Percentiles rank a stretch among this genome's conserved stretches.
These are phyloP conservation scores for Hyphopichia pseudoburtonii DNA, from an alignment of 1,139 yeast species.

Conservation along the genomic window DNA sequence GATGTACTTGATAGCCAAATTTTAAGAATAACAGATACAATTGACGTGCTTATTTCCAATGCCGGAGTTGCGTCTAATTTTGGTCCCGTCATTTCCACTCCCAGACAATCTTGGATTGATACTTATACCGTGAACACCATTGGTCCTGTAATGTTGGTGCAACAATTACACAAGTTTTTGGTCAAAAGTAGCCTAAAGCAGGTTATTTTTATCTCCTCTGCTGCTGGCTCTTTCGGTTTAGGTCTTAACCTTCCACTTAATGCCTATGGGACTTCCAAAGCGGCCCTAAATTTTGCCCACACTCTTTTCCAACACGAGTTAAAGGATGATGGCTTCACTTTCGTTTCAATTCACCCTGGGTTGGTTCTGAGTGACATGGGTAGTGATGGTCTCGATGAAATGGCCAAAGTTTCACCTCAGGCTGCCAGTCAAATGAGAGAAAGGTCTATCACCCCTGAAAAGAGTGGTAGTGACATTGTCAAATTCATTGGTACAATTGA, in stretches of 20 bases:
- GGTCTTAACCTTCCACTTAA: conserved; percentile 13
- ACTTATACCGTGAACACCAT: conserved; percentile 23
- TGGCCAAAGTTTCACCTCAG: neutral
- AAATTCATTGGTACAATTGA: conserved; percentile 1
- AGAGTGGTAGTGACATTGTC: conserved; percentile 6
- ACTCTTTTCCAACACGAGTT: conserved; percentile 21
- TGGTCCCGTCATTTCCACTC: conserved; percentile 5
- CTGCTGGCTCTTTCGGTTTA: conserved; percentile 19
- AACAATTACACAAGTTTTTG: conserved; percentile 19
- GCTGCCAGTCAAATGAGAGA: neutral
- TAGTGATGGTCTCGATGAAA: neutral
- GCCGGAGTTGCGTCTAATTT: conserved; percentile 8
- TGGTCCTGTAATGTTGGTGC: conserved; percentile 23
- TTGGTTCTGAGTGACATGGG: conserved; percentile 24
- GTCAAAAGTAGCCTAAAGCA: conserved; percentile 16
- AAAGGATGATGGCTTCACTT: conserved; percentile 18
- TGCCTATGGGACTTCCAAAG: conserved; percentile 29
- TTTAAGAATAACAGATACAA: conserved; percentile 8
- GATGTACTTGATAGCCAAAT: neutral
- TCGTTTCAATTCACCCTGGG: conserved; percentile 32
- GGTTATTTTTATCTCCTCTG: conserved; percentile 20
- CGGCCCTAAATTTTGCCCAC: conserved; percentile 23
- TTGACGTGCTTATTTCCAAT: conserved; percentile 12
- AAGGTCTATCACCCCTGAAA: conserved; percentile 1
- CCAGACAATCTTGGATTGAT: conserved; percentile 13